These are phyloP conservation scores for Saraca asoca DNA, from an alignment of 331 rosid genomes.

Conservation along the genomic window DNA sequence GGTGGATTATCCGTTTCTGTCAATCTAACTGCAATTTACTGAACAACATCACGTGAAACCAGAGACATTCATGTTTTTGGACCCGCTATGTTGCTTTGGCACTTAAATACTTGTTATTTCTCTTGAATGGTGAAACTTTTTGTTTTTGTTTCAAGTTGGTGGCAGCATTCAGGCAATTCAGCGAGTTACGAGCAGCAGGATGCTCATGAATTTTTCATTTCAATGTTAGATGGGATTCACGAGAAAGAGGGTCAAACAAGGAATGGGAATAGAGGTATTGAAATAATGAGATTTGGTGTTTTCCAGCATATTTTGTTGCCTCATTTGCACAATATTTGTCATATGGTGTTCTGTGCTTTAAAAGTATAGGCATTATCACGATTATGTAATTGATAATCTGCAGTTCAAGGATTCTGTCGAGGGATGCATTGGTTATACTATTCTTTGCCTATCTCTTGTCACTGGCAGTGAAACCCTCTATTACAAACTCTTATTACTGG, in stretches of 20 bases:
- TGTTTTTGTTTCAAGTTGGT: conserved; percentile 78
- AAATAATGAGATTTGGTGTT: conserved; percentile 20
- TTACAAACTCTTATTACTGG: too few species aligned
- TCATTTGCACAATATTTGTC: not conserved
- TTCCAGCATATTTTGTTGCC: conserved; percentile 22
- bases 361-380: not conserved
- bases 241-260: conserved; percentile 67
- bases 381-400: not conserved
- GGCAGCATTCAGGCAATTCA: conserved; percentile 91
- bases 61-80: conserved; percentile 27
- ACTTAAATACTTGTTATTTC: conserved; percentile 35
- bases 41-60: conserved; percentile 30
- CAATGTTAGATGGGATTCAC: conserved; percentile 85
- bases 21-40: conserved; percentile 46
- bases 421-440: conserved; percentile 19
- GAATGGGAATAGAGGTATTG: conserved; percentile 66
- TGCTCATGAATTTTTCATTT: conserved; percentile 97
- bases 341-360: conserved; percentile 10
- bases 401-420: conserved; percentile 17
- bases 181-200: conserved; percentile 97
- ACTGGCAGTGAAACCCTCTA: too few species aligned
- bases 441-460: not conserved
- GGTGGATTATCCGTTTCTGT: conserved; percentile 27
- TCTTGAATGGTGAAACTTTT: conserved; percentile 44
- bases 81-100: conserved; percentile 28